Percentiles rank a stretch among this genome's conserved stretches.
These are phyloP conservation scores for Metarhizium guizhouense DNA, from an alignment of 2,329 filamentous ascomycete genomes.

Conservation along the genomic window DNA sequence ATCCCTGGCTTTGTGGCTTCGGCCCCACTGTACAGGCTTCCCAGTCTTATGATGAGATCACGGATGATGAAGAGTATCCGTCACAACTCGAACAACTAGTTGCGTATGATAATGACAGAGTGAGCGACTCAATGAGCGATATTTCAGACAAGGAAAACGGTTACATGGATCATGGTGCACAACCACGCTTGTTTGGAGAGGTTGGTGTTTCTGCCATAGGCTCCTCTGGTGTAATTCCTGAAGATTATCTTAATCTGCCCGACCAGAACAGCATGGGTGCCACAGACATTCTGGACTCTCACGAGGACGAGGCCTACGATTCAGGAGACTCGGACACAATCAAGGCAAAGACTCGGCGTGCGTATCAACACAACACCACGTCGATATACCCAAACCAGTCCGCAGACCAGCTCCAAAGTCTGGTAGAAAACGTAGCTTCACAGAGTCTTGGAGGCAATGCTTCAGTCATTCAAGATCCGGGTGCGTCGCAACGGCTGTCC, in stretches of 20 bases:
- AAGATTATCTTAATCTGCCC: conserved; percentile 39
- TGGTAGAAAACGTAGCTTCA: conserved; percentile 43
- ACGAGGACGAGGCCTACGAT: conserved; percentile 32
- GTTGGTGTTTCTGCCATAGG: conserved; percentile 44
- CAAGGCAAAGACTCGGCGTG: conserved; percentile 16
- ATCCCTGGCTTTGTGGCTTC: conserved; percentile 58
- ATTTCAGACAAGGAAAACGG: conserved; percentile 76
- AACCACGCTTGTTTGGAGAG: conserved; percentile 44
- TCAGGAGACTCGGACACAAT: conserved; percentile 30
- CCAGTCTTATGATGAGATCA: conserved; percentile 51
- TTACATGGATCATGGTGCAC: conserved; percentile 48
- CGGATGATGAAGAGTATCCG: conserved; percentile 49
- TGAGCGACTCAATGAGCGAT: conserved; percentile 42
- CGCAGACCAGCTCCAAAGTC: conserved; percentile 39
- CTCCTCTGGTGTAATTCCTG: conserved; percentile 41
- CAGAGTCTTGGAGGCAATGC: conserved; percentile 47
- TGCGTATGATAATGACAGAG: conserved; percentile 26
- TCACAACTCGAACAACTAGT: conserved; percentile 42
- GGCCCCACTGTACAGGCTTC: conserved; percentile 22
- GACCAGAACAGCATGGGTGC: conserved; percentile 28
- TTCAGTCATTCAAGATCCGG: conserved; percentile 9
- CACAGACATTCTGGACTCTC: conserved; percentile 35
- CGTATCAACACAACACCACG: conserved; percentile 16
- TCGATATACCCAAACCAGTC: conserved; percentile 36
- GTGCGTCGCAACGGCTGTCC: conserved; percentile 15